Evolutionary conservation across 768 basidiomycete genomes (phyloP), one percentile per base, ranked within the genome.

Genomic region (Exsudoporus frostii): DNA sequence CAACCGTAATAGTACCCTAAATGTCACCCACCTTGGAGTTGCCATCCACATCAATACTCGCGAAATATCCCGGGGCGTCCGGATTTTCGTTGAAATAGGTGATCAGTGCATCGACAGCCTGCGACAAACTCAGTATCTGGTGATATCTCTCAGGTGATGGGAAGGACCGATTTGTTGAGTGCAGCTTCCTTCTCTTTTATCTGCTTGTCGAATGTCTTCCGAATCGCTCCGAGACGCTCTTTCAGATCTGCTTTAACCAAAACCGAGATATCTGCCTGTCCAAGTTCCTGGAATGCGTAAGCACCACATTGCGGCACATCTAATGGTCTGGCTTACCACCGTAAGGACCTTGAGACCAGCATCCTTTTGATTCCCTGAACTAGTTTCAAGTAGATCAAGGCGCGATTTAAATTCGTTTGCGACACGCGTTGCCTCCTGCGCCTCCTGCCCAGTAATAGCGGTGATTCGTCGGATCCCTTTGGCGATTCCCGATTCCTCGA

Each of bases 391-490:
- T 41, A 71, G 75, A 48, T 83, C 81, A 38, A 98, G 79, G 55
- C 79, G 79, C 4, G 77, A 73, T 54, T 81, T 78, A 20, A 94
- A 78, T 17, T 76, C 75, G 47, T 81, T 76, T 5, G 90, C 92
- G 45, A 78, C 66, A 17, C 87, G 83, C 1, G 81, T 84, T 10
- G 88, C 92, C 25, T 88, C 87, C 32, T 88, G 81, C 0, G 97
- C 97, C 68, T 98, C 94, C 57, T 92, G 83, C 17, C 96, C 96
- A 0, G 97, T 98, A 46, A 99, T 86, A 34, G 93, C 97, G 45
- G 90, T 86, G 53, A 99, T 86, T 34, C 97, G 84, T 45, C 97
- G 87, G 58, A 98, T 96, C 37, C 97, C 97, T 75, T 98, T 98
- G 7, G 97, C 97, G 62, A 98, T 98, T 32, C 95, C 95, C 5